Evolutionary conservation across 2,329 filamentous ascomycete genomes (phyloP).

Genomic region (Penicillium sp.): DNA sequence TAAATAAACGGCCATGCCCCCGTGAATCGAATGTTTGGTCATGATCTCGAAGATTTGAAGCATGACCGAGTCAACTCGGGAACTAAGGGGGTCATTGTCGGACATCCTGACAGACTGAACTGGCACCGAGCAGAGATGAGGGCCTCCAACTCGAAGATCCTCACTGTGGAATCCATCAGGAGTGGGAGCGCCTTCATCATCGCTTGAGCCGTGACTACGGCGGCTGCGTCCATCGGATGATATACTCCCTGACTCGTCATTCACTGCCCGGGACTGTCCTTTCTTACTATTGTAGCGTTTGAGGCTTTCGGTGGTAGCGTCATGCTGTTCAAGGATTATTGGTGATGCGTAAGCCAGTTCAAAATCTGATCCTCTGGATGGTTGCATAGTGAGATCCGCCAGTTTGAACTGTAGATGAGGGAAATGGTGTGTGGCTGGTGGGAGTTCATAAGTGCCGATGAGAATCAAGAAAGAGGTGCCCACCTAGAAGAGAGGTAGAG

Average conservation of each 20-base stretch:
- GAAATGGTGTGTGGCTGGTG: no score
- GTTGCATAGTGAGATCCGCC: no score
- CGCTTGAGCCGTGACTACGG: neutral
- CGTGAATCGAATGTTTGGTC: neutral
- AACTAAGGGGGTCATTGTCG: neutral
- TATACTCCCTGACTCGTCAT: constrained; percentile 1
- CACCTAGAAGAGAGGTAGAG: no score
- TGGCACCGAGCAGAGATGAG: neutral
- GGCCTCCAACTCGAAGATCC: neutral
- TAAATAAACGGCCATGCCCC: neutral
- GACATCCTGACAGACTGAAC: neutral
- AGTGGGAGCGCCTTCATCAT: neutral
- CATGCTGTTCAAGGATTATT: neutral
- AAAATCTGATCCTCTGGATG: constrained; percentile 3
- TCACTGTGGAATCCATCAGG: neutral
- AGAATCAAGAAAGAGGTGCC: no score
- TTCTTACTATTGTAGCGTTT: neutral
- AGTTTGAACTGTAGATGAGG: no score
- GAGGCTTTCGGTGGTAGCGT: neutral
- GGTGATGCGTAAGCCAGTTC: constrained; percentile 1
- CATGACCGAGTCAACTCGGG: neutral
- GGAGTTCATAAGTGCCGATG: no score
- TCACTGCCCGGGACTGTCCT: neutral
- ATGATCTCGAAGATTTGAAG: neutral
- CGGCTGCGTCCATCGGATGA: neutral